Base-by-base conservation (phyloP, 495 filamentous ascomycete species). In the Podospora sp. region DNA sequence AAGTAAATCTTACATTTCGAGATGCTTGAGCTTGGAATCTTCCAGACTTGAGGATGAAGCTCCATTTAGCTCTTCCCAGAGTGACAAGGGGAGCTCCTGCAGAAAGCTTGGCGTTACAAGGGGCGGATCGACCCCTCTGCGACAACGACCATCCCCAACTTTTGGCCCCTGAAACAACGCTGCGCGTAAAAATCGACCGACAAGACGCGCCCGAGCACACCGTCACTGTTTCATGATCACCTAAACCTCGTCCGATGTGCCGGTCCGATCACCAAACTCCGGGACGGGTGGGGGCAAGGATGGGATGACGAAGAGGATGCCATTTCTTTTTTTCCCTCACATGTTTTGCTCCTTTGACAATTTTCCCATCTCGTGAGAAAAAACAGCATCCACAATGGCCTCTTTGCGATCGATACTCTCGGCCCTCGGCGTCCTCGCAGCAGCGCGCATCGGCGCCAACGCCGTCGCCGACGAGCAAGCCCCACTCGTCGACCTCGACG, bases 351-450 rank as follows among this genome's bases (percentile, higher is more conserved):
- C 52, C 11, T 60, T 33, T 33, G 29, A 33, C 29, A 8, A 8
- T 33, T 33, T 33, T 18, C 27, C 11, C 29, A 29, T n/a, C 35
- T 40, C 3, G 9, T 18, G 40, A 46, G 9, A 36, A 2, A 50
- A 67, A 49, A n/a, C 20, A 59, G 8, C 50, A 63, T 20, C 4
- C 25, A 68, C 40, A 50, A 71, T 71, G 69, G n/a, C 69, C 16
- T 51, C 55, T 22, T 50, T 65, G 59, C 35, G 14, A 25, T 62
- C 63, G 16, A 35, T 69, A 27, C 67, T 71, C 7, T 14, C 72
- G 56, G 33, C 68, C 11, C 70, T 75, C 58, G 26, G 70, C 36
- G 63, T 66, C 26, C 61, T 76, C 27, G 65, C 73, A 11, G 21
- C 20, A n/a, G 16, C 9, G 2, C 2, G 56, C 8, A 21, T 40